Conservation (phyloP, 805 yeast species). For the Lipomyces orientalis region DNA sequence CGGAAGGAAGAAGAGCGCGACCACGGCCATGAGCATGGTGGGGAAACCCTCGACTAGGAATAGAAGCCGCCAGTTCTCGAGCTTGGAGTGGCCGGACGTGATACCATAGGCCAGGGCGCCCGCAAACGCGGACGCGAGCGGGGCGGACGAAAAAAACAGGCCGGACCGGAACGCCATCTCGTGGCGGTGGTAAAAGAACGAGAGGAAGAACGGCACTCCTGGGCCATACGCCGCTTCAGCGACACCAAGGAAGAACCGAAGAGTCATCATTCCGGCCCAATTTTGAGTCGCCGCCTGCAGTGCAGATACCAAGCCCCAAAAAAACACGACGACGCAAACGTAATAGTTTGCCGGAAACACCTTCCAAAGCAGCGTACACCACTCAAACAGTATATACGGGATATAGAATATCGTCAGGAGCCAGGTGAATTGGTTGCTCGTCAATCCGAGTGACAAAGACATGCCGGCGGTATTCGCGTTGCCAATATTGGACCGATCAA, state of each 20-base stretch:
- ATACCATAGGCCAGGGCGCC: constrained; percentile 50
- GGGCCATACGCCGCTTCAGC: constrained; percentile 52
- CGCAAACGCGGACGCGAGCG: constrained; percentile 49
- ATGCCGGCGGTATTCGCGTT: constrained; percentile 60
- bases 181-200: constrained; percentile 48
- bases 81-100: constrained; percentile 45
- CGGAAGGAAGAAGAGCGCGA: constrained; percentile 9
- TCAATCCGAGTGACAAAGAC: constrained; percentile 43
- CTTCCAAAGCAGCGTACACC: constrained; percentile 54
- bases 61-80: constrained; percentile 53
- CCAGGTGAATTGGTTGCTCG: constrained; percentile 53
- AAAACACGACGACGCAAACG: constrained; percentile 53
- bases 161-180: constrained; percentile 49
- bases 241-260: constrained; percentile 54
- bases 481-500: constrained; percentile 61
- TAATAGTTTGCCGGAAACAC: constrained; percentile 53
- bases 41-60: constrained; percentile 51
- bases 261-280: constrained; percentile 52
- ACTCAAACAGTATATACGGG: constrained; percentile 56
- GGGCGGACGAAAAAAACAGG: constrained; percentile 48
- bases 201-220: constrained; percentile 48
- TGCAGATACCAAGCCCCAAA: constrained; percentile 56
- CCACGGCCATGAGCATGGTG: constrained; percentile 48
- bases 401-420: constrained; percentile 56
- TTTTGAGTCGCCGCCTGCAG: constrained; percentile 54